Conservation (phyloP, 2,329 filamentous ascomycete species). For the Chaetothyriales sp. region DNA sequence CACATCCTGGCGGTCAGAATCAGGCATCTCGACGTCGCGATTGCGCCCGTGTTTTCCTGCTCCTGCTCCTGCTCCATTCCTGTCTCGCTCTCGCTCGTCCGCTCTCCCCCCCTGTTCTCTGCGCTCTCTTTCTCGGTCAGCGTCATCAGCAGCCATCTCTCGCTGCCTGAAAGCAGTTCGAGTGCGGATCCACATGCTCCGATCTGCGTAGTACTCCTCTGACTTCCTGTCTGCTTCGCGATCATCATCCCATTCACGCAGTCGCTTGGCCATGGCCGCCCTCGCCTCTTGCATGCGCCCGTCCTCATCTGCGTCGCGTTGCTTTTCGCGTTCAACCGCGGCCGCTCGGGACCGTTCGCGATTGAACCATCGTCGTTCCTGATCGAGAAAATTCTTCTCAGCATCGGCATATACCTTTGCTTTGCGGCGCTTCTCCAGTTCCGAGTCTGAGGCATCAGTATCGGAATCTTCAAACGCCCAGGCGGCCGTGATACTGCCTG, state of each 20-base stretch:
- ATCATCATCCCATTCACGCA: conserved; percentile 82
- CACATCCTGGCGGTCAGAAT: not conserved
- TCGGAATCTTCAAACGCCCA: conserved; percentile 62
- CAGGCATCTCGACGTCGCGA: conserved; percentile 55
- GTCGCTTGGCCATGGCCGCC: conserved; percentile 55
- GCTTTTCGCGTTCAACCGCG: conserved; percentile 71
- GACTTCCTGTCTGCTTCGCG: conserved; percentile 58
- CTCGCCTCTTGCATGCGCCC: conserved; percentile 50
- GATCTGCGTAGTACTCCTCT: conserved; percentile 78
- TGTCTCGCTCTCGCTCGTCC: conserved; percentile 24
- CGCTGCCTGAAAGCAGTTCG: conserved; percentile 58
- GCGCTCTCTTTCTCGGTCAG: conserved; percentile 65
- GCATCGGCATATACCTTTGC: conserved; percentile 61
- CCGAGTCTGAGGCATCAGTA: conserved; percentile 73
- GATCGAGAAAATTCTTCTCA: conserved; percentile 69
- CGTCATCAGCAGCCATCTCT: conserved; percentile 66
- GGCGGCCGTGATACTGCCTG: conserved; percentile 46
- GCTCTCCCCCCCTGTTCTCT: conserved; percentile 71
- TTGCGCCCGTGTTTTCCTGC: not conserved
- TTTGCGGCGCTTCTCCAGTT: conserved; percentile 60
- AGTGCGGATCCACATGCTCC: conserved; percentile 70
- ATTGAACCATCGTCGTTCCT: conserved; percentile 81
- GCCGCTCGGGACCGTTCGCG: conserved; percentile 72
- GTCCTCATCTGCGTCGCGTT: conserved; percentile 63
- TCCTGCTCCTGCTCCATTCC: not conserved